A percentile compares a stretch with the other conserved stretches of the same genome.
Evolutionary conservation across 495 filamentous ascomycete genomes (phyloP).

Genomic region (Penicillium crystallinum): DNA sequence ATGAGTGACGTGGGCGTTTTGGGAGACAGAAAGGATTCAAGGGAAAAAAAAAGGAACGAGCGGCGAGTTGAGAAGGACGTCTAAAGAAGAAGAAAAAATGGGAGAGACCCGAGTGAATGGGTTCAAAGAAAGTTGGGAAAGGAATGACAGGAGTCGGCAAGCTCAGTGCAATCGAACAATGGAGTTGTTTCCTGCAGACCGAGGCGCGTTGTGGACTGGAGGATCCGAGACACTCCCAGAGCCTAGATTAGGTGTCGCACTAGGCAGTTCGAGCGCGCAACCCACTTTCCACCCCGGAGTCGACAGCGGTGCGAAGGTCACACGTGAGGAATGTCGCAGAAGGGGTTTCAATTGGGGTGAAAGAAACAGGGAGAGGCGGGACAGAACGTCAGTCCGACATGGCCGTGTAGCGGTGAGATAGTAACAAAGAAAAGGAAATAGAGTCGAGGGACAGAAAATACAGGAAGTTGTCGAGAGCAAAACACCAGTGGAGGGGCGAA

Average conservation of each 20-base stretch:
- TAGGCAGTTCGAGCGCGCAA: conserved; percentile 5
- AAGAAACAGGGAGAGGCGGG: conserved; percentile 5
- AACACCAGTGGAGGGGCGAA: conserved; percentile 6
- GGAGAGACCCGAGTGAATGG: background rate
- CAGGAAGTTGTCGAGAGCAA: conserved; percentile 7
- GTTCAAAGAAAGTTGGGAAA: conserved; percentile 10
- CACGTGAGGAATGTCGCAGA: conserved; percentile 8
- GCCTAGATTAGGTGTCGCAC: conserved; percentile 16
- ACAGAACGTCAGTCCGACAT: conserved; percentile 17
- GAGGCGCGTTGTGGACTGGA: conserved; percentile 23
- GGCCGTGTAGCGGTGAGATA: conserved; percentile 8
- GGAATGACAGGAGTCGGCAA: conserved; percentile 17
- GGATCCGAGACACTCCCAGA: conserved; percentile 26
- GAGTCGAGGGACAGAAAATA: conserved; percentile 1
- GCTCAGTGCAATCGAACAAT: conserved; percentile 28
- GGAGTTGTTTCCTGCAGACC: conserved; percentile 33
- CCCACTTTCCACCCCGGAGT: conserved; percentile 9
- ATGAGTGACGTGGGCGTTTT: conserved; percentile 1
- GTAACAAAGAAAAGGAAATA: conserved; percentile 1
- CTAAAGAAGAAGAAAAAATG: background rate
- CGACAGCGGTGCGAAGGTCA: background rate
- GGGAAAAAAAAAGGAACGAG: background rate
- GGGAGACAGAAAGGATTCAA: background rate
- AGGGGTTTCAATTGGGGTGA: conserved; percentile 6
- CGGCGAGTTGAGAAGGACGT: background rate